phyloP scores from a whole-genome alignment of 1,284 basidiomycete species.

The Cryptococcus wingfieldii region DNA sequence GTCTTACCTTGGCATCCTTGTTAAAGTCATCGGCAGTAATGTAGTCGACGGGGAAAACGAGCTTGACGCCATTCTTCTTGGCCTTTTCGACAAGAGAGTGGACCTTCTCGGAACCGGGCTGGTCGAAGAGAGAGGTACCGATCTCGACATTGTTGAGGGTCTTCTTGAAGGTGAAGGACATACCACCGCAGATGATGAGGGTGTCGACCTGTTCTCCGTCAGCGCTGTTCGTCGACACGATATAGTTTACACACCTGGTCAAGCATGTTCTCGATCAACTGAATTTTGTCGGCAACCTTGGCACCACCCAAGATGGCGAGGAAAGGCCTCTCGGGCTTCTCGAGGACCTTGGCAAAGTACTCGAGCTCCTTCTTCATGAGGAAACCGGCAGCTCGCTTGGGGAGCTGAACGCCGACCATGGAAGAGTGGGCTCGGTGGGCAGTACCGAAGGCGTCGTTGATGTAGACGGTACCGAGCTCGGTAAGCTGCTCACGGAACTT shows the following conservation, averaged over 20 bases:
- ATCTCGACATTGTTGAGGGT: constrained; percentile 79
- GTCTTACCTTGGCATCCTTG: constrained; percentile 75
- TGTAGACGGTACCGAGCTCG: constrained; percentile 89
- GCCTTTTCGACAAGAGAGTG: constrained; percentile 82
- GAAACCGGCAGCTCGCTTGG: constrained; percentile 92
- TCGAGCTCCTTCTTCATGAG: constrained; percentile 99
- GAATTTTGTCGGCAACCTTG: constrained; percentile 98
- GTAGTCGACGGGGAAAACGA: constrained; percentile 95
- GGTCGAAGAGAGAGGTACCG: constrained; percentile 91
- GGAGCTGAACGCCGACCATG: constrained; percentile 94
- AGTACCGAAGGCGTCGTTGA: constrained; percentile 98
- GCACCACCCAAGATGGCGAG: constrained; percentile 97
- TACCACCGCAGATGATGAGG: constrained; percentile 95
- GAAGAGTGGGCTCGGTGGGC: constrained; percentile 97
- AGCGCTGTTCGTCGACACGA: not conserved
- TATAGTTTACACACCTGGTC: constrained; percentile 65
- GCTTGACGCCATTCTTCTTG: constrained; percentile 85
- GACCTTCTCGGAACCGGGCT: constrained; percentile 85
- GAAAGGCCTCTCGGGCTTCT: constrained; percentile 92
- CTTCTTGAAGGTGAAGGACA: constrained; percentile 99
- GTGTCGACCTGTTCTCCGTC: constrained; percentile 69
- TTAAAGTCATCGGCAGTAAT: constrained; percentile 92
- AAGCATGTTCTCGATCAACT: constrained; percentile 97
- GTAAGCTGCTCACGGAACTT: constrained; percentile 85
- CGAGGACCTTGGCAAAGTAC: constrained; percentile 96